A percentile compares a stretch with the other conserved stretches of the same genome.
Evolutionary conservation across 2,329 filamentous ascomycete genomes (phyloP).

Genomic region (Neonectria ditissima): DNA sequence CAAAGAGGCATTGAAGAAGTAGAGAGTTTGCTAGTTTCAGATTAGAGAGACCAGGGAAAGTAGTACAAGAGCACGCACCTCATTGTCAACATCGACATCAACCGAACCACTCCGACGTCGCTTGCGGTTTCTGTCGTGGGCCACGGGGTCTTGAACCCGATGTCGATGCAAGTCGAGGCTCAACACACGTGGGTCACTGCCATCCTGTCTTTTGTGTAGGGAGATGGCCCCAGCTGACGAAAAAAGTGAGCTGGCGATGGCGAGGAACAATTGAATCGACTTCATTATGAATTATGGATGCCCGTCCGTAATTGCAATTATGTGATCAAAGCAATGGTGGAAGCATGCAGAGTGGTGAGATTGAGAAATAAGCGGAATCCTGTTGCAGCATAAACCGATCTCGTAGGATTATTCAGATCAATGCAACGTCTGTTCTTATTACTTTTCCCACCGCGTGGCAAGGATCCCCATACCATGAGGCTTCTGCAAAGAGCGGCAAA

Average conservation of each 20-base stretch:
- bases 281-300: slow-evolving; percentile 51
- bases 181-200: slow-evolving; percentile 57
- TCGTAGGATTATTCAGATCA: not conserved
- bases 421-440: slow-evolving; percentile 1
- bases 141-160: slow-evolving; percentile 54
- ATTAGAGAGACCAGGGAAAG: slow-evolving; percentile 6
- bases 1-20: slow-evolving; percentile 72
- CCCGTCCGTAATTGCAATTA: not conserved
- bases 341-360: not conserved
- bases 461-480: slow-evolving; percentile 16
- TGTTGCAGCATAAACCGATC: not conserved
- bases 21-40: slow-evolving; percentile 65
- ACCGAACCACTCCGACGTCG: slow-evolving; percentile 58
- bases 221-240: slow-evolving; percentile 43
- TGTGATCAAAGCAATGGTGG: not conserved
- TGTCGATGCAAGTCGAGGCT: slow-evolving; percentile 56
- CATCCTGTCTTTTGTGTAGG: slow-evolving; percentile 47
- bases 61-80: slow-evolving; percentile 54
- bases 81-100: slow-evolving; percentile 64
- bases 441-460: slow-evolving; percentile 15
- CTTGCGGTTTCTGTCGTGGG: slow-evolving; percentile 57
- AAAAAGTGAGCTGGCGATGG: slow-evolving; percentile 41
- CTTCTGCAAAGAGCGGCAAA: slow-evolving; percentile 2
- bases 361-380: not conserved
- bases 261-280: slow-evolving; percentile 43